A percentile compares a stretch with the other conserved stretches of the same genome.
Evolutionary conservation across 805 yeast species (phyloP).

Genomic region (Metschnikowia lunata): DNA sequence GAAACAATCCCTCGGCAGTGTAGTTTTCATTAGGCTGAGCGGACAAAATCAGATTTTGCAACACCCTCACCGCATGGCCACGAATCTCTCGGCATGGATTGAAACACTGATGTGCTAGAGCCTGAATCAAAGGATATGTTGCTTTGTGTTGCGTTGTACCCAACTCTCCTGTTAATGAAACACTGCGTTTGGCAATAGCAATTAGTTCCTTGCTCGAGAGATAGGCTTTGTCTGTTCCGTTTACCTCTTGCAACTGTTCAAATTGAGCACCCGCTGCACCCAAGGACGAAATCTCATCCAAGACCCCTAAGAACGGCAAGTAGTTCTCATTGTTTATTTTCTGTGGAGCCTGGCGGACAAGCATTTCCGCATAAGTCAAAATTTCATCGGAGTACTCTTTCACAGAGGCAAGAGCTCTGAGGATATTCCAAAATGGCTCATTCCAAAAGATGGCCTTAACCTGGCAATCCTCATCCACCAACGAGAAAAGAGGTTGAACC

Average conservation of each 20-base stretch:
- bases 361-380: slow-evolving; percentile 43
- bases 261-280: slow-evolving; percentile 77
- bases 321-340: slow-evolving; percentile 49
- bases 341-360: slow-evolving; percentile 30
- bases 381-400: slow-evolving; percentile 41
- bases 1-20: slow-evolving; percentile 56
- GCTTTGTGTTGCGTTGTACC: slow-evolving; percentile 32
- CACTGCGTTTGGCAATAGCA: slow-evolving; percentile 55
- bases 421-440: slow-evolving; percentile 50
- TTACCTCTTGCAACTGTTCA: slow-evolving; percentile 43
- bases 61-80: slow-evolving; percentile 54
- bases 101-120: slow-evolving; percentile 82
- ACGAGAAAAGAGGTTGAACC: slow-evolving; percentile 46
- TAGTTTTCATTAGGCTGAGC: slow-evolving; percentile 32
- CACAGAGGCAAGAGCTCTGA: slow-evolving; percentile 46
- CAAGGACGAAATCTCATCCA: slow-evolving; percentile 76
- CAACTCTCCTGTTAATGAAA: slow-evolving; percentile 55
- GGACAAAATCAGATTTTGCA: slow-evolving; percentile 52
- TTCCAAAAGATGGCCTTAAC: slow-evolving; percentile 30
- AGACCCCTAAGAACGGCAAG: slow-evolving; percentile 61
- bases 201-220: slow-evolving; percentile 45
- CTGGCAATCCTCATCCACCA: slow-evolving; percentile 41
- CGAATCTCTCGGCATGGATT: slow-evolving; percentile 83
- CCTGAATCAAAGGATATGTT: slow-evolving; percentile 67
- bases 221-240: slow-evolving; percentile 41